phyloP scores from a whole-genome alignment of 176 grass and related monocot species.

The Aechmea fasciata region DNA sequence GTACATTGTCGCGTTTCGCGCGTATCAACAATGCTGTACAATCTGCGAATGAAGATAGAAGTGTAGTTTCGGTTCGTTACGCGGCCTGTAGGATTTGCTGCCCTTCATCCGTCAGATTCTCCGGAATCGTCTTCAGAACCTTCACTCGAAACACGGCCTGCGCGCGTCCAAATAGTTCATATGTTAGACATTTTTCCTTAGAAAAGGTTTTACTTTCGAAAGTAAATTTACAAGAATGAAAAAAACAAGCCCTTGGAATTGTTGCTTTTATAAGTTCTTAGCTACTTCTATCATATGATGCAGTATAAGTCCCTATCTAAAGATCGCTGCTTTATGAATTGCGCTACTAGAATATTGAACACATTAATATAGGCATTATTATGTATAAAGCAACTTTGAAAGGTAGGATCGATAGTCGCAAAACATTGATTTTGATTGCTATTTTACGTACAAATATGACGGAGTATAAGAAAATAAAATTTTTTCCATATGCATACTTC shows the following conservation, averaged over 20 bases:
- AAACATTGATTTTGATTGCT: not conserved
- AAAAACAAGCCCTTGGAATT: too few relatives aligned
- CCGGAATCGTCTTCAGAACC: constrained; percentile 52
- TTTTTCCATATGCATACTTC: too few relatives aligned
- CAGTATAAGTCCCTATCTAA: too few relatives aligned
- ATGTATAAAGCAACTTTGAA: too few relatives aligned
- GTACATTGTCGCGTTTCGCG: not conserved
- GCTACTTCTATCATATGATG: too few relatives aligned
- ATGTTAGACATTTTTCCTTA: not conserved
- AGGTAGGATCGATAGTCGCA: too few relatives aligned
- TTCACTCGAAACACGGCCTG: constrained; percentile 81
- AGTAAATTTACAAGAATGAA: too few relatives aligned
- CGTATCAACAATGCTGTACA: not conserved
- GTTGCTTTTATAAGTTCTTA: too few relatives aligned
- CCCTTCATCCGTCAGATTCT: constrained; percentile 32
- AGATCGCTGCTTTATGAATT: too few relatives aligned
- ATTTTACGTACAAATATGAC: not conserved
- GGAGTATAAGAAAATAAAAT: not conserved
- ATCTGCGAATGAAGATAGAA: not conserved
- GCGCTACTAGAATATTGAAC: too few relatives aligned
- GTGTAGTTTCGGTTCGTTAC: constrained; percentile 22
- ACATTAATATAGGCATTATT: too few relatives aligned
- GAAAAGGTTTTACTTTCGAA: not conserved
- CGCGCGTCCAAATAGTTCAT: not conserved
- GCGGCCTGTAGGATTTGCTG: constrained; percentile 53